Percentiles rank a stretch among this genome's conserved stretches.
phyloP scores from a whole-genome alignment of 2,329 filamentous ascomycete genomes.

The Trichoderma afroharzianum region DNA sequence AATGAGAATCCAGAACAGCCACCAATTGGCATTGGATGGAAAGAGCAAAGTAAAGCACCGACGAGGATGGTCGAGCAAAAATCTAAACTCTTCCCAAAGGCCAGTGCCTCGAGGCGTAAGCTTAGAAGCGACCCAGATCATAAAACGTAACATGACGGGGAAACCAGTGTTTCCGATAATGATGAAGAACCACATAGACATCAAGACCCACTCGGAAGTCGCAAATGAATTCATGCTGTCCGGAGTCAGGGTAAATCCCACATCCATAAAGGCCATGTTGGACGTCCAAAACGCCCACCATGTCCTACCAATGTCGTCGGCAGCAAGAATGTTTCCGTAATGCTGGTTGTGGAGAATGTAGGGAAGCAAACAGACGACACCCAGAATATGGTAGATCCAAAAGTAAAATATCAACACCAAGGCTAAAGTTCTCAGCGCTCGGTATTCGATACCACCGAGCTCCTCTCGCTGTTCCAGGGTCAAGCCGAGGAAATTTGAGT shows the following conservation, averaged over 20 bases:
- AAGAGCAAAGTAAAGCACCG: conserved; percentile 96
- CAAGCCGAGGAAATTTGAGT: conserved; percentile 86
- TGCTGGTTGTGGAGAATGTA: conserved; percentile 68
- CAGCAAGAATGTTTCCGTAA: conserved; percentile 64
- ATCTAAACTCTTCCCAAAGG: conserved; percentile 84
- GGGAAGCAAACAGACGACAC: conserved; percentile 67
- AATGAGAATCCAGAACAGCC: conserved; percentile 84
- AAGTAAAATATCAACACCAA: conserved; percentile 77
- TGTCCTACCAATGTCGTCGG: conserved; percentile 57
- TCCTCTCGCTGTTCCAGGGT: conserved; percentile 91
- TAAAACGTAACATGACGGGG: conserved; percentile 86
- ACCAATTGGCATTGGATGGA: conserved; percentile 87
- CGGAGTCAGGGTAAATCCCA: conserved; percentile 88
- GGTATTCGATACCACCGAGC: conserved; percentile 92
- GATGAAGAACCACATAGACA: conserved; percentile 80
- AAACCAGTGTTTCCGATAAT: conserved; percentile 95
- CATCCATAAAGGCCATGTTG: conserved; percentile 85
- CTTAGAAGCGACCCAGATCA: conserved; percentile 79
- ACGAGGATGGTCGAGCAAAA: conserved; percentile 89
- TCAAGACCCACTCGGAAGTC: conserved; percentile 67
- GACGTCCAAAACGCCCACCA: conserved; percentile 96
- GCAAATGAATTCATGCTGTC: conserved; percentile 94
- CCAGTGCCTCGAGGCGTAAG: conserved; percentile 62
- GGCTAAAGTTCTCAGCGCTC: conserved; percentile 81
- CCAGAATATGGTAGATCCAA: conserved; percentile 76